Evolutionary conservation across 108 stramenopile genomes (phyloP).

Genomic region (Cyclotella baltica): DNA sequence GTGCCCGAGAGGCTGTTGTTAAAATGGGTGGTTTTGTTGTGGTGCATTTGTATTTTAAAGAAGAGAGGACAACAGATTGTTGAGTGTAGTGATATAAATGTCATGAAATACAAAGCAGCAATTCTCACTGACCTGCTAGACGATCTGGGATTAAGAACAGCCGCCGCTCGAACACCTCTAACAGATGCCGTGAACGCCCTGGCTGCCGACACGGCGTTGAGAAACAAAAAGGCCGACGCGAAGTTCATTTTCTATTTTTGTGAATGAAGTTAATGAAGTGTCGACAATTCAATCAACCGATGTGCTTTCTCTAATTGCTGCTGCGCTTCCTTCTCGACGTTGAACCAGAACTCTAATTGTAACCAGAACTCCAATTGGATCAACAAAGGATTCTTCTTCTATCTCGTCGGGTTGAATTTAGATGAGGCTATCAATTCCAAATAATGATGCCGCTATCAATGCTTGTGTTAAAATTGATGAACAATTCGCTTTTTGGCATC

Average conservation of each 20-base stretch:
- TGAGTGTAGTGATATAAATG: background rate
- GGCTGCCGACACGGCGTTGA: slow-evolving; percentile 29
- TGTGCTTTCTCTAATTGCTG: background rate
- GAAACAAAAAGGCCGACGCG: slow-evolving; percentile 14
- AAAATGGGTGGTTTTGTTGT: background rate
- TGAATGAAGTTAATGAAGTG: background rate
- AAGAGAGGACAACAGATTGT: background rate
- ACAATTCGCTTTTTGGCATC: too few relatives aligned
- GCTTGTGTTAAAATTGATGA: background rate
- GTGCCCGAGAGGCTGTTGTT: slow-evolving; percentile 15
- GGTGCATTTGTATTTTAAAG: background rate
- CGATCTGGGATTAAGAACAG: background rate
- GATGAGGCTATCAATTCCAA: too few relatives aligned
- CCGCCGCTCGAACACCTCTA: background rate
- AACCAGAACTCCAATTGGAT: too few relatives aligned
- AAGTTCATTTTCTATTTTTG: slow-evolving; percentile 7
- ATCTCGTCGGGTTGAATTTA: too few relatives aligned
- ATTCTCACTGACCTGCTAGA: background rate
- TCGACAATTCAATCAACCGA: background rate
- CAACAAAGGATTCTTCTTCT: too few relatives aligned
- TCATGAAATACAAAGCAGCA: background rate
- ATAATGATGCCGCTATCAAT: too few relatives aligned
- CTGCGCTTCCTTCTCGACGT: background rate
- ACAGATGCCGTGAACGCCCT: slow-evolving; percentile 26
- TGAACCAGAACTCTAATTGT: slow-evolving; percentile 6